Evolutionary conservation across 2,329 filamentous ascomycete genomes (phyloP), one percentile per base, ranked within the genome.

Genomic region (Ophiostoma tasmaniense): DNA sequence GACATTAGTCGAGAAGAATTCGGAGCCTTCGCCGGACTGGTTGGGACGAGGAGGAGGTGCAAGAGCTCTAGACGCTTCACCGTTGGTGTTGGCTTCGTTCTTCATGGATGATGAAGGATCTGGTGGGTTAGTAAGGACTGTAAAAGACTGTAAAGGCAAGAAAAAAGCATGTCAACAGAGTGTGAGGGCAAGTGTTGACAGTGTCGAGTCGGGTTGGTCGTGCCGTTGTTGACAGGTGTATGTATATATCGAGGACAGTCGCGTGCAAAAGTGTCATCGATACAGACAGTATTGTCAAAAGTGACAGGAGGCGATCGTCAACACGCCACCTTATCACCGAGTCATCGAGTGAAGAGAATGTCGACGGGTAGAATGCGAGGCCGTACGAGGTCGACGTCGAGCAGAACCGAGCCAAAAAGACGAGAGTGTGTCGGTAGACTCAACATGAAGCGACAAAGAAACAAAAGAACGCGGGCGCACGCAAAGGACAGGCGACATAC

Each of bases 31-130:
- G 70, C 81, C 79, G 74, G 74, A 74, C 59, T 85, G 84, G 72
- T 80, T 80, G 68, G 88, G 85, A 79, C 89, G 88, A 70, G 89
- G 89, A 69, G 90, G 89, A 73, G 89, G 89, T 73, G 89, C 88
- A 75, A 92, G 84, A 69, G 89, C 87, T 79, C 87, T 87, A 75
- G 87, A 81, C 68, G 80, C 78, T 76, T 89, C 87, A n/a, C 61
- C 61, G n/a, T 37, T 37, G 33, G 61, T 64, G n/a, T 30, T 37
- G 61, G 33, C 30, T 64, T 64, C 61, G 33, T 33, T 5, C 33
- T 64, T 64, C 33, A 62, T 33, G 13, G 59, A 35, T 62, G 59
- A 28, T 62, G 33, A 20, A 14, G 61, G 61, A 20, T 64, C 61
- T 64, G 33, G 14, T 1, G 17, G 5, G 30, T 30, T 61, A 30